Base-by-base conservation (phyloP, 2,329 filamentous ascomycete genomes). In the Aschersonia sp. region DNA sequence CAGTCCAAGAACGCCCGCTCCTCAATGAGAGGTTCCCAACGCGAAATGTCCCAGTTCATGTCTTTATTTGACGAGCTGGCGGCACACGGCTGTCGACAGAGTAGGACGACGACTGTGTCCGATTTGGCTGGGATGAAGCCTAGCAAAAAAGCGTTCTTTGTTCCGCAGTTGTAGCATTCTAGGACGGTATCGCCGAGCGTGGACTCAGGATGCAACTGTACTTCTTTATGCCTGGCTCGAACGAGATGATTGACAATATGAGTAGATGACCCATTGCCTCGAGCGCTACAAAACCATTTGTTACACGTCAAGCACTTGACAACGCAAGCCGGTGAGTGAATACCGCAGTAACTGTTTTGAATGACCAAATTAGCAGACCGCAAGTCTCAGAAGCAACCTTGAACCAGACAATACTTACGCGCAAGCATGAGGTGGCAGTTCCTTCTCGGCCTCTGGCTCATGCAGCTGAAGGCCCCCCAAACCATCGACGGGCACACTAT, bases 231-330 rank as follows among this genome's bases (percentile, higher is more conserved):
- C 53, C 92, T 85, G 54, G 94, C 91, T 59, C 94, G 85, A 51
- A 98, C 92, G 35, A 98, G 80, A 62, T 98, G 92, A 65, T 97
- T 97, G 69, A 98, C 88, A 58, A 98, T 97, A 63, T 98, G 92
- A 35, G 91, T 95, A 30, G 91, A 96, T 46, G 87, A 94, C 20
- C 89, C 89, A 66, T 96, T 98, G 55, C 92, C 91, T 59, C 91
- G 86, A 51, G 91, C 89, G 66, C 89, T 97, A 69, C 92, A 98
- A 65, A 98, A 98, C 92, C 92, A 98, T 64, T 97, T 98, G 71
- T 80, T 91, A 72, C 92, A 98, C 51, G 83, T 78, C 51, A 98
- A 75, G 62, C 92, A 98, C 69, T 96, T 97, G 58, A 98, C 92
- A 49, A 98, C 94, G 55, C 85, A 92, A 62, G 85, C 84, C 2